Evolutionary conservation across 2,329 filamentous ascomycete genomes (phyloP), one percentile per base, ranked within the genome.

Genomic region (Ophiostoma tasmaniense): DNA sequence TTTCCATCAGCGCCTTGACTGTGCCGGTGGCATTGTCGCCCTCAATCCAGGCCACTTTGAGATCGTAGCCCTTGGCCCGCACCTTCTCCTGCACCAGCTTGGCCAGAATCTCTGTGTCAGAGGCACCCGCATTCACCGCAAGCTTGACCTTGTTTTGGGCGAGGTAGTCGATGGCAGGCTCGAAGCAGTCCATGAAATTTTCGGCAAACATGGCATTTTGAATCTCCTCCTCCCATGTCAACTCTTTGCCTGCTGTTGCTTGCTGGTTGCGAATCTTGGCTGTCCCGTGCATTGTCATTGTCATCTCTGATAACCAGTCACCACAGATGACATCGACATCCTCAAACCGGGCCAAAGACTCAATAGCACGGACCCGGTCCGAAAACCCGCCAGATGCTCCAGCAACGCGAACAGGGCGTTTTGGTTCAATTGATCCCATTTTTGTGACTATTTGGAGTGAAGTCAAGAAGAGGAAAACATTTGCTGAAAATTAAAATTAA

Each of bases 131-230:
- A 68, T 78, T 78, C 39, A 78, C 75, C 1, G 75, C 76, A 5
- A 78, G 67, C 71, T 76, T 77, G 70, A 76, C 73, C 13, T 72
- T 72, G 61, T 73, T 73, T 45, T 68, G 62, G 37, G 71, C 70
- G 17, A 77, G 70, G 67, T 76, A 69, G 17, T 70, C 69, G 20
- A 78, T 71, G 33, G 77, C 75, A 10, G 76, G 77, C 66, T 72
- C 70, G 35, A 79, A 74, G 64, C 72, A 73, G 66, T 76, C 76
- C 74, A 79, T 73, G 69, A 78, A 78, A 66, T 74, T 76, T n/a
- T 73, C 72, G 50, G 73, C 76, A 67, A 75, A 77, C 66, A 74
- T 70, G 10, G 69, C 64, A 30, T 72, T 71, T 35, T 64, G 72
- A 22, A 71, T 67, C 61, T 75, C 71, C 39, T 74, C 67, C 7